Percentiles rank a stretch among this genome's conserved stretches.
Evolutionary conservation across 73 alveolate species (phyloP).

Genomic region (Stentor coeruleus): DNA sequence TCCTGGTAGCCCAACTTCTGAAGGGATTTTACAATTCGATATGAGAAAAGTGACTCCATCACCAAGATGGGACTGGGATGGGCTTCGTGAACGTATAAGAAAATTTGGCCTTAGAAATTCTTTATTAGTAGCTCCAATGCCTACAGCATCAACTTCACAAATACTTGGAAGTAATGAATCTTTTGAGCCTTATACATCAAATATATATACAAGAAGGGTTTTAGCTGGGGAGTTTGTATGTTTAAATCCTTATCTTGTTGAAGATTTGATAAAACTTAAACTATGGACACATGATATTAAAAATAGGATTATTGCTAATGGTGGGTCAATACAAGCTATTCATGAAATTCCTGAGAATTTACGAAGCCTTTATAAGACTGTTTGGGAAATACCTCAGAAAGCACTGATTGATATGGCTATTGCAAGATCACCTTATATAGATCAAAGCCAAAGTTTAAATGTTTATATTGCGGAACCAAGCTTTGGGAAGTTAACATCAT

Average conservation of each 20-base stretch:
- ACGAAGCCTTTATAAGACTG: constrained; percentile 87
- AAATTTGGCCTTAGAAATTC: constrained; percentile 88
- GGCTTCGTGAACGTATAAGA: constrained; percentile 55
- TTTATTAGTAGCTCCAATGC: constrained; percentile 94
- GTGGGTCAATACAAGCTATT: constrained; percentile 72
- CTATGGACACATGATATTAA: constrained; percentile 76
- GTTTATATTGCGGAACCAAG: constrained; percentile 17
- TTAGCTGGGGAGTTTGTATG: constrained; percentile 91
- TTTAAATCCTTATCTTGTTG: constrained; percentile 89
- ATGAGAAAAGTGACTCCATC: too few relatives aligned
- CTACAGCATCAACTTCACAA: constrained; percentile 91
- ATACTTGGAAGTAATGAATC: constrained; percentile 84
- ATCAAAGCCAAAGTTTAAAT: constrained; percentile 54
- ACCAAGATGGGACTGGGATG: constrained; percentile 69
- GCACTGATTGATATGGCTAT: constrained; percentile 76
- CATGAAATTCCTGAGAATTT: constrained; percentile 69
- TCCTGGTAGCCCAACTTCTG: constrained; percentile 55
- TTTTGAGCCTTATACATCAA: constrained; percentile 91
- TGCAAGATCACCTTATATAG: too few relatives aligned
- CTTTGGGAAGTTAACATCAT: constrained; percentile 40
- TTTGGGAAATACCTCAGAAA: constrained; percentile 90
- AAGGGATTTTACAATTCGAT: constrained; percentile 60
- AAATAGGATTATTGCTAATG: constrained; percentile 58
- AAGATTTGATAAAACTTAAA: constrained; percentile 69
- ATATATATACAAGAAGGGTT: constrained; percentile 87